A percentile compares a stretch with the other conserved stretches of the same genome.
phyloP scores from a whole-genome alignment of 2,329 filamentous ascomycete species.

The Penicillium sp. region DNA sequence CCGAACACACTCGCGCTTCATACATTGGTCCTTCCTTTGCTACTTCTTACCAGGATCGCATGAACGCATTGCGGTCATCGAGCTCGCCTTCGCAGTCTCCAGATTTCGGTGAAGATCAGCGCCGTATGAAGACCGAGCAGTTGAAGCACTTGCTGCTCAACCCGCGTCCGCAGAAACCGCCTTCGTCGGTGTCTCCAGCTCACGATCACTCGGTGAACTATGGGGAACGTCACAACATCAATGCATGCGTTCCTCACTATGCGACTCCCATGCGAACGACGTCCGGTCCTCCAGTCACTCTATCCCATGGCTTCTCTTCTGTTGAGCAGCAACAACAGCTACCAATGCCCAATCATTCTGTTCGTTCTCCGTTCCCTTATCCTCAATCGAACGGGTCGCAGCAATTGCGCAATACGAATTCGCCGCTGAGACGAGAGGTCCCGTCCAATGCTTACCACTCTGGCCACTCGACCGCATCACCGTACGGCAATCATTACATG shows the following conservation, averaged over 20 bases:
- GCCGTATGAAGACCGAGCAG: slow-evolving; percentile 44
- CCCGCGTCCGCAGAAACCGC: slow-evolving; percentile 38
- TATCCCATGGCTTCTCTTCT: slow-evolving; percentile 17
- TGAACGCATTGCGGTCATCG: slow-evolving; percentile 43
- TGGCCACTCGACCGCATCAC: slow-evolving; percentile 16
- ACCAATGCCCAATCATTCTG: slow-evolving; percentile 15
- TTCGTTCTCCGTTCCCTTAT: slow-evolving; percentile 24
- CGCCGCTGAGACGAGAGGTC: slow-evolving; percentile 34
- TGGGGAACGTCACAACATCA: slow-evolving; percentile 17
- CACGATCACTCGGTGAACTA: slow-evolving; percentile 3
- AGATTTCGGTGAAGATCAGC: slow-evolving; percentile 39
- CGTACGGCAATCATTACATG: slow-evolving; percentile 24
- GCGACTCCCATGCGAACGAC: slow-evolving; percentile 32
- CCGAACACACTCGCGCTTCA: slow-evolving; percentile 47
- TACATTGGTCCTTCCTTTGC: slow-evolving; percentile 66
- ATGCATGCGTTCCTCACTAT: slow-evolving; percentile 29
- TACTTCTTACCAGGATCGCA: slow-evolving; percentile 51
- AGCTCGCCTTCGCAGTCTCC: slow-evolving; percentile 25
- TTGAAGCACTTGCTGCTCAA: slow-evolving; percentile 48
- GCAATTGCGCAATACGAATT: slow-evolving; percentile 29
- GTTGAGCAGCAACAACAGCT: slow-evolving; percentile 18
- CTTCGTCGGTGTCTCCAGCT: slow-evolving; percentile 25
- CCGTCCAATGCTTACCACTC: slow-evolving; percentile 8
- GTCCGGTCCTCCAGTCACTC: slow-evolving; percentile 34
- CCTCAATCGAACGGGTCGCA: slow-evolving; percentile 23